Evolutionary conservation across 352 stramenopile genomes (phyloP).

Genomic region (Pythium brassicae): DNA sequence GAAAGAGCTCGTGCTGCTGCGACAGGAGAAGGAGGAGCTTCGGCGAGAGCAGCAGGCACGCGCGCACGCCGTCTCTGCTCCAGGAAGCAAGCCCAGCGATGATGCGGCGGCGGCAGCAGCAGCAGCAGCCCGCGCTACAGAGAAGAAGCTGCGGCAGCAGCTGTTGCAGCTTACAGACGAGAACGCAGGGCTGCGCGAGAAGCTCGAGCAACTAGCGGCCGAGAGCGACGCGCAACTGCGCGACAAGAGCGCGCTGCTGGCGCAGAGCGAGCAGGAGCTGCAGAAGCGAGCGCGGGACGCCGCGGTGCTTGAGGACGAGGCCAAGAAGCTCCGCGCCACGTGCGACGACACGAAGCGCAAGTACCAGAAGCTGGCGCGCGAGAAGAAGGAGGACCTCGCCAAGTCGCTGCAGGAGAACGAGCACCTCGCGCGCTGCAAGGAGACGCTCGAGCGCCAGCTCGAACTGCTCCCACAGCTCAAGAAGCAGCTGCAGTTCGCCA

Average conservation of each 20-base stretch:
- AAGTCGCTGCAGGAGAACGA: slow-evolving; percentile 48
- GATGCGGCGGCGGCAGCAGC: slow-evolving; percentile 8
- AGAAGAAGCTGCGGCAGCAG: slow-evolving; percentile 33
- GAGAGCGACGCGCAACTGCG: slow-evolving; percentile 27
- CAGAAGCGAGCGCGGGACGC: slow-evolving; percentile 18
- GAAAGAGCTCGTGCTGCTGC: slow-evolving; percentile 70
- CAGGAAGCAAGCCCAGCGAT: neutral
- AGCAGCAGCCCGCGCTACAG: slow-evolving; percentile 8
- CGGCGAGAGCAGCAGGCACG: slow-evolving; percentile 20
- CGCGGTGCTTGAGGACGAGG: slow-evolving; percentile 20
- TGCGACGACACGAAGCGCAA: slow-evolving; percentile 29
- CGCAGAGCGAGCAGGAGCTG: slow-evolving; percentile 18
- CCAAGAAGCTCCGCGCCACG: slow-evolving; percentile 24
- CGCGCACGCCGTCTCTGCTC: slow-evolving; percentile 4
- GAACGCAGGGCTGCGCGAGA: slow-evolving; percentile 7
- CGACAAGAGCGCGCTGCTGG: slow-evolving; percentile 13
- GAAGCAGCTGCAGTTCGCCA: slow-evolving; percentile 40
- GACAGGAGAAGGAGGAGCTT: slow-evolving; percentile 68
- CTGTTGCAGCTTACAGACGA: slow-evolving; percentile 25
- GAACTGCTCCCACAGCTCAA: slow-evolving; percentile 50
- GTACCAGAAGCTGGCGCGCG: slow-evolving; percentile 41
- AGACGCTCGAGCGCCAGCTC: slow-evolving; percentile 30
- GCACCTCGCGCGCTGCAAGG: slow-evolving; percentile 22
- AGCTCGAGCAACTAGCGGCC: slow-evolving; percentile 22
- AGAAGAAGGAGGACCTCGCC: slow-evolving; percentile 51